Conservation (phyloP, 106 monocot genomes). For the Apostasia ramifera region DNA sequence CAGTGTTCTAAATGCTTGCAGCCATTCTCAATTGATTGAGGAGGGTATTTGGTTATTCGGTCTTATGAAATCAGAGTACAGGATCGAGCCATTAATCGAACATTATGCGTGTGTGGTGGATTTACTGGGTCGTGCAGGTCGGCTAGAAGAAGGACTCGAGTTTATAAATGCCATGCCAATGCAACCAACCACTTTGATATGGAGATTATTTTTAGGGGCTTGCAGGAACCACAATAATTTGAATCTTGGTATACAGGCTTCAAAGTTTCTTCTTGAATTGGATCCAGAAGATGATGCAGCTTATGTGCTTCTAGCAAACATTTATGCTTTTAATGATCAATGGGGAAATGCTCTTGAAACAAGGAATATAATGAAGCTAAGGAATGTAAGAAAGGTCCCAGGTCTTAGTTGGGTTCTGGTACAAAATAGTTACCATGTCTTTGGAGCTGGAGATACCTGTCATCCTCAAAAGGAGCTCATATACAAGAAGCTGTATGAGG, state of each 20-base stretch:
- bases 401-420: conserved; percentile 38
- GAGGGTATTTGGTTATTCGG: conserved; percentile 36
- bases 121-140: conserved; percentile 52
- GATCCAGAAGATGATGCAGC: conserved; percentile 44
- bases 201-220: conserved; percentile 62
- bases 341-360: conserved; percentile 32
- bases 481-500: too few species aligned
- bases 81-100: conserved; percentile 29
- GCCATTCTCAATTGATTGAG: conserved; percentile 39
- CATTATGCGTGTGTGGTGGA: conserved; percentile 73
- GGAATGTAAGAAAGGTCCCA: conserved; percentile 32
- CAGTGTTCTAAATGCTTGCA: conserved; percentile 53
- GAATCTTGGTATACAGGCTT: conserved; percentile 43
- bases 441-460: too few species aligned
- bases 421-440: background rate
- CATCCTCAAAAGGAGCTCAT: too few species aligned
- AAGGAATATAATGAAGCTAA: conserved; percentile 41
- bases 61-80: conserved; percentile 21
- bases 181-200: conserved; percentile 45
- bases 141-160: conserved; percentile 33
- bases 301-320: conserved; percentile 68
- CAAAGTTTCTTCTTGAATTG: conserved; percentile 20
- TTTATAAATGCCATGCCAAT: conserved; percentile 52
- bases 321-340: conserved; percentile 41
- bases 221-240: conserved; percentile 39